phyloP scores from a whole-genome alignment of 768 basidiomycete genomes.

The Naganishia friedmannii region DNA sequence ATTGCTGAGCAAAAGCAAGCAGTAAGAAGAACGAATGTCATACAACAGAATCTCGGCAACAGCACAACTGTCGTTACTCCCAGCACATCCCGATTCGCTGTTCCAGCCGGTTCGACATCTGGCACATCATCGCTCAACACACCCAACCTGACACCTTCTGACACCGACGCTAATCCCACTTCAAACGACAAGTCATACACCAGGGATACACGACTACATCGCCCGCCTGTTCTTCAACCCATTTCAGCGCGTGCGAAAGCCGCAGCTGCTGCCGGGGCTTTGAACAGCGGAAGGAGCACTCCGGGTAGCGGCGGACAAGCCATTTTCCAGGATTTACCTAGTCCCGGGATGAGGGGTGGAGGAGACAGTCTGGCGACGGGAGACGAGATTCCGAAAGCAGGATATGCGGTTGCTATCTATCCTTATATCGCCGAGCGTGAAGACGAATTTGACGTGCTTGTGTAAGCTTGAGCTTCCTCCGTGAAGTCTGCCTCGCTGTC shows the following conservation, averaged over 20 bases:
- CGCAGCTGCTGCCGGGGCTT: constrained; percentile 35
- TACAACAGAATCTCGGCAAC: neutral
- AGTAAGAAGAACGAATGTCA: constrained; percentile 55
- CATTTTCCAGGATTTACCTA: constrained; percentile 47
- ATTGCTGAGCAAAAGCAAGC: constrained; percentile 96
- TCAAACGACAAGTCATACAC: constrained; percentile 34
- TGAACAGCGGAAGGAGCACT: constrained; percentile 28
- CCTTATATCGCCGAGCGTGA: constrained; percentile 98
- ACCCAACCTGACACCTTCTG: neutral
- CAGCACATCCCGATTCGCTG: constrained; percentile 9
- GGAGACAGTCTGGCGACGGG: constrained; percentile 40
- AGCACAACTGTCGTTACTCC: neutral
- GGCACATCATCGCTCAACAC: constrained; percentile 12
- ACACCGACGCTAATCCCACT: constrained; percentile 35
- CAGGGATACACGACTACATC: constrained; percentile 47
- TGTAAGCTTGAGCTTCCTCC: constrained; percentile 59
- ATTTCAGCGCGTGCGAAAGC: constrained; percentile 38
- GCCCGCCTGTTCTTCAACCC: constrained; percentile 50
- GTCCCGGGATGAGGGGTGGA: constrained; percentile 42
- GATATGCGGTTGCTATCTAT: constrained; percentile 96
- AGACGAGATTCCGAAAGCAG: constrained; percentile 59
- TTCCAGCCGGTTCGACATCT: neutral
- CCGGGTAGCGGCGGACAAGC: constrained; percentile 38
- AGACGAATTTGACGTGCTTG: constrained; percentile 95
- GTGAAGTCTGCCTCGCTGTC: too few relatives aligned